Evolutionary conservation across 805 yeast genomes (phyloP), one percentile per base, ranked within the genome.

Genomic region (Metschnikowia vanudenii): DNA sequence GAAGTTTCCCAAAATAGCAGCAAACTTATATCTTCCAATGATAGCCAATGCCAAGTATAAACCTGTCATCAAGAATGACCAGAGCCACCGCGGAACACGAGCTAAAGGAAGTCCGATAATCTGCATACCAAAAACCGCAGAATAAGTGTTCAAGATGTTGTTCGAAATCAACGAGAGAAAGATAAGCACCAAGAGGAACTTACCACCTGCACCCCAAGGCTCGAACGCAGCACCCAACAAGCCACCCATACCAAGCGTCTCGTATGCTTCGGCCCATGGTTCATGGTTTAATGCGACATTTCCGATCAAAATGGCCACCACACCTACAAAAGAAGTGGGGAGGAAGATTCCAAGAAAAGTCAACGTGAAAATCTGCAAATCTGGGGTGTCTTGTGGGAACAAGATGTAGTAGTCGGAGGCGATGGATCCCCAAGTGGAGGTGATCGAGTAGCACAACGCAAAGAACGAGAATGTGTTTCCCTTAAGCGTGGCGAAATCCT

Each of bases 351-450:
- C 85, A 19, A 81, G 67, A 53, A 85, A 82, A 0, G 96, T 88
- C 52, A 84, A 67, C 16, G 65, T 18, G 57, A 82, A 85, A 1
- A 84, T 71, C 47, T 74, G 75, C 44, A 62, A 50, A 45, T 79
- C 79, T 2, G 85, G 75, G 0, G 88, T 79, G 34, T 74, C 71
- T 57, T 85, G 92, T 1, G 96, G 96, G 56, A 88, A 81, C 41
- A 88, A 71, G 40, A 89, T 79, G 63, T 87, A 87, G 63, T 89
- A 89, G 65, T 89, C 97, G 0, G 91, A 75, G 0, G 96, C 88
- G 50, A 87, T 78, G 2, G 91, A 84, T 37, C 95, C 91, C 96
- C 96, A 89, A 1, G 96, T 87, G 3, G 88, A 79, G 3, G 96
- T 88, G 39, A 85, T 82, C 24, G 96, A 82, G 58, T 86, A 87